Evolutionary conservation across 257 asterid species (phyloP).

Genomic region (Nicotiana paniculata): DNA sequence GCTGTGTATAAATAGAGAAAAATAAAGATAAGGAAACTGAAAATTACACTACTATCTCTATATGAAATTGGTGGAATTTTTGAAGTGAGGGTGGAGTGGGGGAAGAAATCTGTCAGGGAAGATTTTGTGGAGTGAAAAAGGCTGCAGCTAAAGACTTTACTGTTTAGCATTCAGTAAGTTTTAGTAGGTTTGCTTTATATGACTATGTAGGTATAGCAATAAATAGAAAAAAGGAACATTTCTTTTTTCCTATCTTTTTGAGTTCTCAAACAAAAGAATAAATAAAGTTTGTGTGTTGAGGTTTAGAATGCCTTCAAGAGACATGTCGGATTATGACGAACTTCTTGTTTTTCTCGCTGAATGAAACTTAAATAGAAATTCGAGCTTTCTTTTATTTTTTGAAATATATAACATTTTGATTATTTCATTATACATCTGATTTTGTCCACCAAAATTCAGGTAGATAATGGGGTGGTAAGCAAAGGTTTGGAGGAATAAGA

Average conservation of each 20-base stretch:
- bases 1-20: not conserved
- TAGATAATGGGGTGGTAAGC: no score
- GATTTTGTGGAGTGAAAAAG: slow-evolving; percentile 49
- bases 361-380: not conserved
- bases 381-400: no score
- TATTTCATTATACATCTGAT: no score
- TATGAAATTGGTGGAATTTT: not conserved
- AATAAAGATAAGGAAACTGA: not conserved
- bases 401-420: no score
- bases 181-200: slow-evolving; percentile 16
- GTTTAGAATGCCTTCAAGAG: slow-evolving; percentile 34
- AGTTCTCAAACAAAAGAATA: slow-evolving; percentile 6
- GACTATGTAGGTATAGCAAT: not conserved
- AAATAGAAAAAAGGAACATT: not conserved
- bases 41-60: no score
- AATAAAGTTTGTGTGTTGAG: slow-evolving; percentile 4
- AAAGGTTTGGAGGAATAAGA: no score
- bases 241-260: slow-evolving; percentile 9
- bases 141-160: slow-evolving; percentile 43
- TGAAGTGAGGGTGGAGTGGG: slow-evolving; percentile 15
- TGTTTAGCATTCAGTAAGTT: slow-evolving; percentile 20
- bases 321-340: slow-evolving; percentile 45
- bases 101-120: slow-evolving; percentile 60
- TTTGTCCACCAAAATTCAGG: no score
- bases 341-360: slow-evolving; percentile 7